Conservation (phyloP, 495 filamentous ascomycete species). For the Annulohypoxylon stygium region DNA sequence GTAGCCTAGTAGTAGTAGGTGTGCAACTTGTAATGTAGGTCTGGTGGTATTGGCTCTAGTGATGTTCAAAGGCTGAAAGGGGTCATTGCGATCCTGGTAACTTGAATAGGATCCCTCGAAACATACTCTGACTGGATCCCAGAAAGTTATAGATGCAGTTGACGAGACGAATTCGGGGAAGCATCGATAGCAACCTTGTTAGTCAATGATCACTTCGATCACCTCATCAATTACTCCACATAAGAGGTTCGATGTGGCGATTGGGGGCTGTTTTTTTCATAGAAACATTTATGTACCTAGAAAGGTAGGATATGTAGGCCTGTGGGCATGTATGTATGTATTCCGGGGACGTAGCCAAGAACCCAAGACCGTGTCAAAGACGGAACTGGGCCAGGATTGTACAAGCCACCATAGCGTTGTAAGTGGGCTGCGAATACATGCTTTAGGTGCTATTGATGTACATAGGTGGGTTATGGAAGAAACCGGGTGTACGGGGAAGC, state of each 20-base stretch:
- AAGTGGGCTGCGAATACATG: conserved; percentile 11
- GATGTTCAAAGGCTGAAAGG: conserved; percentile 10
- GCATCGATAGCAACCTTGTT: conserved; percentile 46
- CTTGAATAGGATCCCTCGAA: conserved; percentile 11
- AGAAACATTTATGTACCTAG: background rate
- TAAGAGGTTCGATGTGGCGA: conserved; percentile 34
- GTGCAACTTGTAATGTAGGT: background rate
- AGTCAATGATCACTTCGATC: conserved; percentile 49
- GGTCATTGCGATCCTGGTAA: background rate
- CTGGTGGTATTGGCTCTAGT: conserved; percentile 11
- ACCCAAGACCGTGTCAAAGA: conserved; percentile 34
- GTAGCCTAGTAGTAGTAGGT: background rate
- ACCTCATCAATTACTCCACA: conserved; percentile 45
- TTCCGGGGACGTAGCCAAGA: conserved; percentile 35
- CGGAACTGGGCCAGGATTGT: conserved; percentile 29
- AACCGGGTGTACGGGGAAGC: conserved; percentile 27
- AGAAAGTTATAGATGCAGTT: conserved; percentile 35
- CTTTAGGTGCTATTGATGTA: conserved; percentile 7
- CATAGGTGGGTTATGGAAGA: conserved; percentile 16
- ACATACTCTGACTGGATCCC: conserved; percentile 33
- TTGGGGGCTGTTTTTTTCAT: conserved; percentile 33
- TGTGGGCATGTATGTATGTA: background rate
- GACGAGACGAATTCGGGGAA: conserved; percentile 38
- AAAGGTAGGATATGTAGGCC: no score
- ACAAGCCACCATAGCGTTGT: conserved; percentile 23